phyloP scores from a whole-genome alignment of 768 basidiomycete species.

The Lactarius sp. region DNA sequence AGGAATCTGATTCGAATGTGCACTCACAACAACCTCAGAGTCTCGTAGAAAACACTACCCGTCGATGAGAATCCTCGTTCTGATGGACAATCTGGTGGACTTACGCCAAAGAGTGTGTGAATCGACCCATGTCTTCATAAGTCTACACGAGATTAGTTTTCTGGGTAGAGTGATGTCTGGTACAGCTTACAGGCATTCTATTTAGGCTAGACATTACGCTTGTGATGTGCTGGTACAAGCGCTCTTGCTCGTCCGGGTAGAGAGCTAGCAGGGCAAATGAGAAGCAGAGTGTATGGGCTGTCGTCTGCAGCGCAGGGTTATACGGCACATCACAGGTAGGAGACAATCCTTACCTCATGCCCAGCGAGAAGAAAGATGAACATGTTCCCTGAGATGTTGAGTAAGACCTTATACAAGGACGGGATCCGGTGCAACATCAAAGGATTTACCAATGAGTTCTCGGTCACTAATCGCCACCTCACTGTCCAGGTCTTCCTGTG shows the following conservation, averaged over 20 bases:
- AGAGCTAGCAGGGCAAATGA: constrained; percentile 41
- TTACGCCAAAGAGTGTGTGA: constrained; percentile 24
- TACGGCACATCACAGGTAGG: not conserved
- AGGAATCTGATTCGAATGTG: not conserved
- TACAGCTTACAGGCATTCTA: constrained; percentile 8
- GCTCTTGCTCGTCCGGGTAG: constrained; percentile 40
- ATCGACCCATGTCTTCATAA: constrained; percentile 27
- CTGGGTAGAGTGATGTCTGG: not conserved
- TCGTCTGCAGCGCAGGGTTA: constrained; percentile 30
- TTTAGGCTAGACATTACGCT: constrained; percentile 32
- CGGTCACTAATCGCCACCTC: constrained; percentile 22
- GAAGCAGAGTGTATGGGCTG: constrained; percentile 37
- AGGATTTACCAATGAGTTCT: constrained; percentile 25
- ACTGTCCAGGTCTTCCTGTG: constrained; percentile 20
- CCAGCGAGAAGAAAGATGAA: constrained; percentile 37
- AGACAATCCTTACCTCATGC: constrained; percentile 28
- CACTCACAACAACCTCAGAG: constrained; percentile 39
- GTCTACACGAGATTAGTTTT: constrained; percentile 10
- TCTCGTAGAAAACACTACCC: constrained; percentile 46
- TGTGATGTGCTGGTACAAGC: constrained; percentile 35
- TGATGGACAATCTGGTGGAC: not conserved
- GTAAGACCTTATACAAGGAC: not conserved
- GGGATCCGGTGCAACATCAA: not conserved
- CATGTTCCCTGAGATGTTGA: constrained; percentile 24
- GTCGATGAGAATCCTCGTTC: not conserved